Evolutionary conservation across 2,329 filamentous ascomycete genomes (phyloP), one percentile per base, ranked within the genome.

Genomic region (Chrysosphaeria jannelii): DNA sequence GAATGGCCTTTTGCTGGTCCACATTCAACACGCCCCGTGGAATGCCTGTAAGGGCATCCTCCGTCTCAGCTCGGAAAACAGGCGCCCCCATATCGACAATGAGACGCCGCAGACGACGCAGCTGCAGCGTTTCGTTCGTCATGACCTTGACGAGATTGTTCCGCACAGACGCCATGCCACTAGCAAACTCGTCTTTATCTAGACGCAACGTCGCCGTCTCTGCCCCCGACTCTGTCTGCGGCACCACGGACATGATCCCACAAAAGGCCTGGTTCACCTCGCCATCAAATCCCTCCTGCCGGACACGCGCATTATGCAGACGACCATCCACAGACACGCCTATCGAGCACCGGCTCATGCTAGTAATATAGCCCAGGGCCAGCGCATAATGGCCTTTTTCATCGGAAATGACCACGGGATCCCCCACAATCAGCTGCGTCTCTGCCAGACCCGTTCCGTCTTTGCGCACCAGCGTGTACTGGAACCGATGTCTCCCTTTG

Each of bases 121-220:
- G 64, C 22, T 67, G 67, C 34, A 63, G 67, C 2, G 68, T 51
- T 20, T 63, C 61, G 32, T 78, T 64, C 19, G 74, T 62, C 79
- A 97, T 93, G 35, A 90, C 60, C 33, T 79, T 74, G 15, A 93
- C 62, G 1, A 97, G 56, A 34, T 93, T 97, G 44, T 90, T 91
- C 25, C 85, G 66, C 21, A 90, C 74, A 14, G 71, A 70, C 3
- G 85, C 78, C 75, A 97, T 89, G 27, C 85, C 85, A 36, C 89
- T 93, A 44, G 76, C 89, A 43, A 97, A 97, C 38, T 97, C 85
- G 36, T 97, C 85, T 40, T 91, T 91, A 44, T 97, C 85, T 4
- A 97, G 51, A 13, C 85, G 69, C 27, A n/a, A 8, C 5, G 13
- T 10, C 16, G 17, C 11, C 16, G 16, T n/a, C 16, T 18, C 16